phyloP scores from a whole-genome alignment of 2,329 filamentous ascomycete species.

The Penicillium polonicum region DNA sequence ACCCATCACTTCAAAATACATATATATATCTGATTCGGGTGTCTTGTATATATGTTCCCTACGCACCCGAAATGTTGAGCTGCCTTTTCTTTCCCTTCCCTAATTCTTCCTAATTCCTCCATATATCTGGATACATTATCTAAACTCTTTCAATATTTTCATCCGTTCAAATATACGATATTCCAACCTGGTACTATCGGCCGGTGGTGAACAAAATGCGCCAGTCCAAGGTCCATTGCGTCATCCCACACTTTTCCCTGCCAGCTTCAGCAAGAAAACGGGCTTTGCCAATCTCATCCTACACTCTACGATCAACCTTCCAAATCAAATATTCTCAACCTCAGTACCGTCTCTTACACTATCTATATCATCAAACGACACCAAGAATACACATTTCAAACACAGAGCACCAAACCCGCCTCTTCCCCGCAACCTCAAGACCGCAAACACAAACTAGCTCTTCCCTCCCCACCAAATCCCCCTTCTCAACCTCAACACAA shows the following conservation, averaged over 20 bases:
- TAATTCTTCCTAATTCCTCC: neutral
- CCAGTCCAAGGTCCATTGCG: slow-evolving; percentile 23
- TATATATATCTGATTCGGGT: neutral
- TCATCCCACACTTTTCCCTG: slow-evolving; percentile 22
- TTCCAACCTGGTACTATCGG: neutral
- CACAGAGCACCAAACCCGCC: neutral
- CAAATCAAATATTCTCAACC: neutral
- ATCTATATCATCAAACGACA: neutral
- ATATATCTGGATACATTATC: neutral
- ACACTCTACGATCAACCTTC: neutral
- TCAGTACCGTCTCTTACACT: neutral
- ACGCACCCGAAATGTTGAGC: neutral
- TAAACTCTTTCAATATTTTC: no score
- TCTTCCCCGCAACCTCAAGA: slow-evolving; percentile 11
- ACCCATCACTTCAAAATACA: neutral
- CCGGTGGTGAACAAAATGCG: slow-evolving; percentile 15
- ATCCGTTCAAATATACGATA: neutral
- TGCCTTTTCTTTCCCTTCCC: neutral
- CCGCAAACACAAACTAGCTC: slow-evolving; percentile 1
- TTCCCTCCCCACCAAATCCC: slow-evolving; percentile 6
- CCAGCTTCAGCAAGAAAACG: slow-evolving; percentile 7
- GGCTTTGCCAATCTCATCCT: slow-evolving; percentile 17
- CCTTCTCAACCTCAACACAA: slow-evolving; percentile 19
- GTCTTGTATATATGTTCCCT: no score
- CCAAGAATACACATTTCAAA: neutral